These are phyloP conservation scores for Musa troglodytarum DNA, from an alignment of 176 grass and related monocot species.

Conservation along the genomic window DNA sequence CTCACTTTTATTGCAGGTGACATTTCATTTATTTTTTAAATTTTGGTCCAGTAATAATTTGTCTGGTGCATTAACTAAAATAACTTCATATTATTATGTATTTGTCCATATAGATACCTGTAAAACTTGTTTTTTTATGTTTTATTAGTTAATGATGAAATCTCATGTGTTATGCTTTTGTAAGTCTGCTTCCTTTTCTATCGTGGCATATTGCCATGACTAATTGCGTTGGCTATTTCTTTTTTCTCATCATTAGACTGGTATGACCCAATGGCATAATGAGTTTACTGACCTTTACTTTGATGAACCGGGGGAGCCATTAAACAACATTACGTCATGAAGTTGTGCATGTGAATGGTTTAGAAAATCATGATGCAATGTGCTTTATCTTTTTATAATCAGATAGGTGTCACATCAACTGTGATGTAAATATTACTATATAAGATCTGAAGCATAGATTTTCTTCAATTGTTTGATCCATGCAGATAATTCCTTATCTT, in stretches of 20 bases:
- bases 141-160: background rate
- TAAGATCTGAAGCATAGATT: too few species aligned
- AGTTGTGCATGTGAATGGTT: too few species aligned
- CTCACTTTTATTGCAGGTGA: slow-evolving; percentile 79
- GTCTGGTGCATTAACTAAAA: background rate
- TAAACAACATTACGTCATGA: background rate
- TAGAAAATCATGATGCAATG: background rate
- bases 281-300: background rate
- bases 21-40: slow-evolving; percentile 12
- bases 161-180: background rate
- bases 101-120: background rate
- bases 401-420: background rate
- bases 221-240: background rate
- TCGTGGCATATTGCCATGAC: background rate
- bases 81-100: background rate
- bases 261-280: background rate
- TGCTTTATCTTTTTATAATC: background rate
- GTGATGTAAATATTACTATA: too few species aligned
- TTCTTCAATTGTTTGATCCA: too few species aligned
- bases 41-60: background rate
- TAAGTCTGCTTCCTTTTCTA: background rate
- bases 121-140: background rate
- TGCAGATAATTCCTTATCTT: background rate
- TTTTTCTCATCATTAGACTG: background rate
- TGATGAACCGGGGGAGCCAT: background rate